phyloP scores from a whole-genome alignment of 164 flowering plant genomes.

The Dillenia turbinata region DNA sequence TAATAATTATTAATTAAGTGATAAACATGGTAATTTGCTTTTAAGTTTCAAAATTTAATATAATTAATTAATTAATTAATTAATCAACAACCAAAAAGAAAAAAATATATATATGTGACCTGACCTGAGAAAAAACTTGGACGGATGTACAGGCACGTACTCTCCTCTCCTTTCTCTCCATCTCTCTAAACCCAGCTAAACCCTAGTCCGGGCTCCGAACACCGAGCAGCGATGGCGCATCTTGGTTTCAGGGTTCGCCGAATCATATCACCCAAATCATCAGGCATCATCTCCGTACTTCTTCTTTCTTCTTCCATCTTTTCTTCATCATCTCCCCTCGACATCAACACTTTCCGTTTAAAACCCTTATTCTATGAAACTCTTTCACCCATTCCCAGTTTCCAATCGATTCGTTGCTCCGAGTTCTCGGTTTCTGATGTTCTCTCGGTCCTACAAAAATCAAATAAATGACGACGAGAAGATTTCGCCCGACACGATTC shows the following conservation, averaged over 20 bases:
- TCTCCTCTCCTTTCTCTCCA: too few species aligned
- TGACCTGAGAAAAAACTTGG: too few species aligned
- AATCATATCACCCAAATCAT: constrained; percentile 29
- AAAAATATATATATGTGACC: too few species aligned
- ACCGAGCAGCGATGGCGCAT: constrained; percentile 34
- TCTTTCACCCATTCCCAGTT: neutral
- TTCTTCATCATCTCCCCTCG: constrained; percentile 9
- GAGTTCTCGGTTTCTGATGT: constrained; percentile 4
- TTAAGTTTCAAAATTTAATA: too few species aligned
- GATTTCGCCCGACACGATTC: constrained; percentile 54
- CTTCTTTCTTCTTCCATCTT: constrained; percentile 12
- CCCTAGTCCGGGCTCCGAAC: constrained; percentile 4
- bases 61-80: too few species aligned
- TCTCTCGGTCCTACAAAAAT: constrained; percentile 7
- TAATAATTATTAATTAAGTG: too few species aligned
- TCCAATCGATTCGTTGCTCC: constrained; percentile 12
- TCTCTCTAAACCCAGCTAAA: neutral
- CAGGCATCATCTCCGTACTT: constrained; percentile 8
- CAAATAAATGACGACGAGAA: constrained; percentile 29
- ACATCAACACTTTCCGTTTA: constrained; percentile 1
- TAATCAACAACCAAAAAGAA: too few species aligned
- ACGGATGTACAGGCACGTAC: too few species aligned
- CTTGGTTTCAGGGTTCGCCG: constrained; percentile 51
- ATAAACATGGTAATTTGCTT: too few species aligned
- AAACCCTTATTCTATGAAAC: constrained; percentile 2